Evolutionary conservation across 1,284 basidiomycete genomes (phyloP), one percentile per base, ranked within the genome.

Genomic region (Trichosporon sp.): DNA sequence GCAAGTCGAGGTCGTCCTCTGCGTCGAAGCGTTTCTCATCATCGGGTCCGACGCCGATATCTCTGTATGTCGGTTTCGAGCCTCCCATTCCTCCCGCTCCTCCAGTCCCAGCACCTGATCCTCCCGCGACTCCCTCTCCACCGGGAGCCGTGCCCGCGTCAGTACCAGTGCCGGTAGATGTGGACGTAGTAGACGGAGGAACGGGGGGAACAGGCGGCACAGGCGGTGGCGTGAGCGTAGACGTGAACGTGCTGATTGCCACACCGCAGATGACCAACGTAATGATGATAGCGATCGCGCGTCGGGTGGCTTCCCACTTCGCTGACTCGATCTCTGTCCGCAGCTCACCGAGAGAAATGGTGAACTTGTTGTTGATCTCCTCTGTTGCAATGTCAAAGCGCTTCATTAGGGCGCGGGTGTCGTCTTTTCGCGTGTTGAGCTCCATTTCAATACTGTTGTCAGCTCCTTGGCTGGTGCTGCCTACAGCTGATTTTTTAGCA

Each of bases 401-500:
- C 81, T 96, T 97, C 70, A 91, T 80, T 64, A 96, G 93, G 13
- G 88, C 85, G 75, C 89, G 90, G n/a, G 89, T 87, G 77, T 99
- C 96, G 70, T 90, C 91, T 82, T 95, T 98, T 65, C 95, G 85
- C 69, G 88, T 93, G 76, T 96, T 94, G 71, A 98, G 85, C 65
- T 99, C 95, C 85, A 99, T 92, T 78, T 98, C 93, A 64, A 95
- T 90, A n/a, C 67, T 76, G 64, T 9, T 10, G 27, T 63, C 36
- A 63, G 58, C 57, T 21, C n/a, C 2, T 7, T 4, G 19, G 14
- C 8, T n/a, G n/a, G n/a, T n/a, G n/a, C n/a, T n/a, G n/a, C n/a
- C n/a, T n/a, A n/a, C n/a, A n/a, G n/a, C n/a, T n/a, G n/a, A n/a
- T n/a, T n/a, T n/a, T n/a, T n/a, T n/a, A n/a, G n/a, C n/a, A n/a